Percentiles rank a stretch among this genome's conserved stretches.
phyloP scores from a whole-genome alignment of 345 rosid genomes.

The Combretum micranthum region DNA sequence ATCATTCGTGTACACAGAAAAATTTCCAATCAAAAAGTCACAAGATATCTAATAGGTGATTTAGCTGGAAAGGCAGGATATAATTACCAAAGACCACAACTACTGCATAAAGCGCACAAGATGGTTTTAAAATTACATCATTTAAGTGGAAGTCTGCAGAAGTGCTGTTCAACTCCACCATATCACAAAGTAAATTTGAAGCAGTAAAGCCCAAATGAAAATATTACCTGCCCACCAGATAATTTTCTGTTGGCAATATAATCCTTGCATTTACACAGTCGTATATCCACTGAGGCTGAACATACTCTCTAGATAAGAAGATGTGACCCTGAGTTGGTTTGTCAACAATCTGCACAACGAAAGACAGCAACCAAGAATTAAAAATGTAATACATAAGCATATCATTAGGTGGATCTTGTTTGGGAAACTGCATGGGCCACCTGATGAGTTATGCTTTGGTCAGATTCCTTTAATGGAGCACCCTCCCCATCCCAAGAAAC shows the following conservation, averaged over 20 bases:
- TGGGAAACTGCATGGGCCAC: slow-evolving; percentile 21
- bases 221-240: slow-evolving; percentile 72
- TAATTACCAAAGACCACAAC: too few relatives aligned
- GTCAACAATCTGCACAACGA: slow-evolving; percentile 67
- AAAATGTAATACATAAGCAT: background rate
- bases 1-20: too few relatives aligned
- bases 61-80: too few relatives aligned
- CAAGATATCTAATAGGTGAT: too few relatives aligned
- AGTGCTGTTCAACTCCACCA: too few relatives aligned
- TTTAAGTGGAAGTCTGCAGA: too few relatives aligned
- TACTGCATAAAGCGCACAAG: too few relatives aligned
- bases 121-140: too few relatives aligned
- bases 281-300: slow-evolving; percentile 93
- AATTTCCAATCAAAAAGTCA: too few relatives aligned
- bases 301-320: slow-evolving; percentile 75
- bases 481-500: slow-evolving; percentile 98
- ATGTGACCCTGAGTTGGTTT: slow-evolving; percentile 79
- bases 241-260: slow-evolving; percentile 61
- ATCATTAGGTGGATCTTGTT: background rate
- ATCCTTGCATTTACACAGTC: slow-evolving; percentile 78
- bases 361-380: slow-evolving; percentile 4
- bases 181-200: too few relatives aligned
- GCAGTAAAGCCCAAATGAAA: background rate
- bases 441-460: slow-evolving; percentile 88
- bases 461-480: slow-evolving; percentile 71